phyloP scores from a whole-genome alignment of 352 stramenopile genomes.

The Pythium sukuiense region DNA sequence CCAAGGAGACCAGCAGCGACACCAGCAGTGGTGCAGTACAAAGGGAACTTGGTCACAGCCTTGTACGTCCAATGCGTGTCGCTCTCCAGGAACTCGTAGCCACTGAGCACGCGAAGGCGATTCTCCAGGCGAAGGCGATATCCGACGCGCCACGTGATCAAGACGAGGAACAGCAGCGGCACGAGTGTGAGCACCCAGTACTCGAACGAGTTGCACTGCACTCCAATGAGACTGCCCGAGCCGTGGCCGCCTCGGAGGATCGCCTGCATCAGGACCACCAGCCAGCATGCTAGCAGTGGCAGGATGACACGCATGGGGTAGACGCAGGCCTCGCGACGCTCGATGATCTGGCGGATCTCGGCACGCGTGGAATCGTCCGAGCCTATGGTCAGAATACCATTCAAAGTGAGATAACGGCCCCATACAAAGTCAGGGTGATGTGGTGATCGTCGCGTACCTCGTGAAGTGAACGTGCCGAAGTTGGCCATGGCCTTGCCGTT shows the following conservation, averaged over 20 bases:
- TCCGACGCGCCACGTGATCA: conserved; percentile 25
- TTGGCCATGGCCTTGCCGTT: not conserved
- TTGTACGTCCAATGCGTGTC: conserved; percentile 93
- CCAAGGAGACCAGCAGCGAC: conserved; percentile 95
- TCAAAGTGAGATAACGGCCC: not conserved
- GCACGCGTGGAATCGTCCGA: conserved; percentile 40
- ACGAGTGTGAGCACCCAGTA: conserved; percentile 94
- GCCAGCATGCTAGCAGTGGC: conserved; percentile 62
- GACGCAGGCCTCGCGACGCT: conserved; percentile 40
- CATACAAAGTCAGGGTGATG: not conserved
- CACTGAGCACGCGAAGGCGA: conserved; percentile 57
- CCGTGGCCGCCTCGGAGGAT: conserved; percentile 76
- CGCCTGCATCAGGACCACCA: conserved; percentile 70
- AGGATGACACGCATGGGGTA: conserved; percentile 60
- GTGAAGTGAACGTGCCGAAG: conserved; percentile 10
- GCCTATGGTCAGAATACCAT: not conserved
- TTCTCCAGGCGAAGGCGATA: conserved; percentile 58
- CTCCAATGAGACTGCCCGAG: conserved; percentile 79
- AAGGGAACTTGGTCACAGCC: conserved; percentile 90
- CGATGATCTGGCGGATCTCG: conserved; percentile 41
- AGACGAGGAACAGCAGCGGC: conserved; percentile 54
- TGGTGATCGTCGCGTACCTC: not conserved
- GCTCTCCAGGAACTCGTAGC: conserved; percentile 82
- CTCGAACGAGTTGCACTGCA: conserved; percentile 86
- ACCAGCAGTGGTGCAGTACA: conserved; percentile 91